phyloP scores from a whole-genome alignment of 1,139 yeast species.

The Pichia sp. region DNA sequence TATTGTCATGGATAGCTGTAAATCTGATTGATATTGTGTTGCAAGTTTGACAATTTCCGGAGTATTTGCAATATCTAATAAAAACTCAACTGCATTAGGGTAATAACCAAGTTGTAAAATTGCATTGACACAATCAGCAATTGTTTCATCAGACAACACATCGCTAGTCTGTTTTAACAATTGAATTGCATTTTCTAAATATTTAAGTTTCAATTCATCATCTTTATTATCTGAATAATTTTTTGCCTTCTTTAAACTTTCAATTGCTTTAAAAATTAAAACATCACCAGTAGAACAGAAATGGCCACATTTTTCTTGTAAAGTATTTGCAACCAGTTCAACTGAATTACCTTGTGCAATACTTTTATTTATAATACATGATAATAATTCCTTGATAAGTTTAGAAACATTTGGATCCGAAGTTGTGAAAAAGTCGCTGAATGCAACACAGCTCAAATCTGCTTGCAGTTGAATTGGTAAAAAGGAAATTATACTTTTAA shows the following conservation, averaged over 20 bases:
- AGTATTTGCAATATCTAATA: slow-evolving; percentile 68
- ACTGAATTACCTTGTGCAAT: slow-evolving; percentile 91
- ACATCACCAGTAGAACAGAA: slow-evolving; percentile 95
- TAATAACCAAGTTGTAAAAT: slow-evolving; percentile 74
- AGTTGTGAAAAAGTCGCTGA: slow-evolving; percentile 74
- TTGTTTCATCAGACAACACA: slow-evolving; percentile 62
- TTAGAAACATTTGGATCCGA: slow-evolving; percentile 51
- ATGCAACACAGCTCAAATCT: slow-evolving; percentile 60
- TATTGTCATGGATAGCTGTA: slow-evolving; percentile 18
- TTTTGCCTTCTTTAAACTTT: slow-evolving; percentile 82
- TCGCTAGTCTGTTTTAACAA: slow-evolving; percentile 78
- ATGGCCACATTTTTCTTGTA: slow-evolving; percentile 91
- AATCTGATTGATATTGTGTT: slow-evolving; percentile 47
- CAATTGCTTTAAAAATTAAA: slow-evolving; percentile 88
- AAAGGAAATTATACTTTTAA: slow-evolving; percentile 64
- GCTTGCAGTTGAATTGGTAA: slow-evolving; percentile 61
- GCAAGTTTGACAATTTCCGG: slow-evolving; percentile 58
- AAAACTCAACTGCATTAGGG: slow-evolving; percentile 81
- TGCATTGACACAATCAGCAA: slow-evolving; percentile 73
- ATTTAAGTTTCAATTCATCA: slow-evolving; percentile 54
- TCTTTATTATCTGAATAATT: slow-evolving; percentile 64
- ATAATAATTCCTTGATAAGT: slow-evolving; percentile 76
- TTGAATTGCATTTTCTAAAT: slow-evolving; percentile 67
- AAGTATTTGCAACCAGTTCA: slow-evolving; percentile 78
- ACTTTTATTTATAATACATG: slow-evolving; percentile 82